phyloP scores from a whole-genome alignment of 352 stramenopile species.

The Globisporangium orthogonon region DNA sequence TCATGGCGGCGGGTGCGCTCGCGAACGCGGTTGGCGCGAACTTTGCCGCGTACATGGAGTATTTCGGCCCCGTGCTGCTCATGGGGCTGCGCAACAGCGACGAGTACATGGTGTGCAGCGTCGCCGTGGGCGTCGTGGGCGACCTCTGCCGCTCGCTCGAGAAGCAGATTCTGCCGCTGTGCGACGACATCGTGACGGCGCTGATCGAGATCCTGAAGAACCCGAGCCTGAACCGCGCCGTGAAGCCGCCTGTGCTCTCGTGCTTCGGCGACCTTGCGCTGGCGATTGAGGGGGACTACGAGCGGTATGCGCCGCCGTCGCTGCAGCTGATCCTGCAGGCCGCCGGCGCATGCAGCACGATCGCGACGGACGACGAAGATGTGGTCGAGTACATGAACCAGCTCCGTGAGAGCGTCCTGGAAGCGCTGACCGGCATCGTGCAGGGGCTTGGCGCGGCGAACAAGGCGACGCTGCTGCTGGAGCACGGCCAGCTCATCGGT shows the following conservation, averaged over 20 bases:
- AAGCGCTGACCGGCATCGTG: constrained; percentile 96
- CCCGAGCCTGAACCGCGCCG: constrained; percentile 86
- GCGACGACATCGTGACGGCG: constrained; percentile 91
- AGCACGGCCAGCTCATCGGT: constrained; percentile 82
- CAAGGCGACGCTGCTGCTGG: constrained; percentile 79
- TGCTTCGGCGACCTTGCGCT: constrained; percentile 97
- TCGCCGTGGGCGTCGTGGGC: constrained; percentile 92
- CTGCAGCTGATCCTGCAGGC: constrained; percentile 85
- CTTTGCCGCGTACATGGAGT: constrained; percentile 95
- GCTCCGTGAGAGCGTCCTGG: constrained; percentile 93
- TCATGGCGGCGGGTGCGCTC: constrained; percentile 92
- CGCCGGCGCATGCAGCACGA: constrained; percentile 78
- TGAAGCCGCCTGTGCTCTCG: constrained; percentile 95
- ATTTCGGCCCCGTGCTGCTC: constrained; percentile 90
- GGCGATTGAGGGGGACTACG: constrained; percentile 91
- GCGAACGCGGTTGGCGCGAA: constrained; percentile 91
- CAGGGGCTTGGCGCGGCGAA: constrained; percentile 90
- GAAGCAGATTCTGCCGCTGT: constrained; percentile 88
- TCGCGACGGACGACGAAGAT: constrained; percentile 94
- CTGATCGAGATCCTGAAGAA: constrained; percentile 96
- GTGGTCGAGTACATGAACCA: constrained; percentile 98
- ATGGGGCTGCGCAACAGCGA: constrained; percentile 92
- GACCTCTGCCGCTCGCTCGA: constrained; percentile 94
- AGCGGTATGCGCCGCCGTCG: constrained; percentile 78
- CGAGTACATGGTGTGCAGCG: constrained; percentile 95